Evolutionary conservation across 306 rosid genomes (phyloP).

Genomic region (Castanea sativa): DNA sequence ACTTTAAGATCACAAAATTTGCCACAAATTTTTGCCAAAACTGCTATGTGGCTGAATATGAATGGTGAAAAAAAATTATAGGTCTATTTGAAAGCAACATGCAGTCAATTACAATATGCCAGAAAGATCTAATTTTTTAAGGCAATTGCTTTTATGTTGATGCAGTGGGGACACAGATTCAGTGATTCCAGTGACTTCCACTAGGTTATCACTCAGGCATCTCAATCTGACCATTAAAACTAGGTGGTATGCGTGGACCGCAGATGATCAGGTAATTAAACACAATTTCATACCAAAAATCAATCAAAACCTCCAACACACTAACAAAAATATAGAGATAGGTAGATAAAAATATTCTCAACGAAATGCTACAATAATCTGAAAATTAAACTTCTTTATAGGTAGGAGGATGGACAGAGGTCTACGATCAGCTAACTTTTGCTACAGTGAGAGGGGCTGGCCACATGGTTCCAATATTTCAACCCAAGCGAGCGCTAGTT

Average conservation of each 20-base stretch:
- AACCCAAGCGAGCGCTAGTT: constrained; percentile 57
- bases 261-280: constrained; percentile 50
- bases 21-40: too few relatives aligned
- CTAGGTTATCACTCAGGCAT: constrained; percentile 65
- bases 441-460: constrained; percentile 91
- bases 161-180: constrained; percentile 93
- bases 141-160: not conserved
- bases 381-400: not conserved
- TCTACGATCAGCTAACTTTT: constrained; percentile 67
- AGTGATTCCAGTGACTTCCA: constrained; percentile 83
- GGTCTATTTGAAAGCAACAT: not conserved
- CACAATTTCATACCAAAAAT: not conserved
- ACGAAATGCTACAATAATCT: not conserved
- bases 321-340: not conserved
- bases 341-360: not conserved
- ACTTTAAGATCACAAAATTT: too few relatives aligned
- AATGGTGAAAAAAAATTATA: too few relatives aligned
- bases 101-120: too few relatives aligned
- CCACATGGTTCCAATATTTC: constrained; percentile 75
- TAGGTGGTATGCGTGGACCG: constrained; percentile 83
- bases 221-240: constrained; percentile 64
- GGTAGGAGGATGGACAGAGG: constrained; percentile 96
- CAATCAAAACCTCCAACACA: not conserved
- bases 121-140: not conserved
- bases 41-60: too few relatives aligned